These are phyloP conservation scores for Aspergillus tamarii DNA, from an alignment of 2,329 filamentous ascomycete species.

Conservation along the genomic window DNA sequence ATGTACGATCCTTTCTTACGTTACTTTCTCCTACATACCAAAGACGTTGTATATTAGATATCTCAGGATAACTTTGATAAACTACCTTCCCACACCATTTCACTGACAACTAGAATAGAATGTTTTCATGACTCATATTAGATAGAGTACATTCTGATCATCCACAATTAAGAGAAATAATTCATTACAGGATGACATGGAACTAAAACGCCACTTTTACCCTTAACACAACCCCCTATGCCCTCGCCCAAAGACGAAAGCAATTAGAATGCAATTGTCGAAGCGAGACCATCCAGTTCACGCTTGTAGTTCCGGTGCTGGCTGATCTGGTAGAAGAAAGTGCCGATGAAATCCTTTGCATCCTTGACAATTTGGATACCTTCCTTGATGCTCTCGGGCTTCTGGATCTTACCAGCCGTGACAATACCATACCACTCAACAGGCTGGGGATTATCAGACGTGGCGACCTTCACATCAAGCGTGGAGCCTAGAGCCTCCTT, in stretches of 20 bases:
- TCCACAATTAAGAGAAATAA: background rate
- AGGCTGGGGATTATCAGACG: constrained; percentile 52
- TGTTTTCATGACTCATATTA: background rate
- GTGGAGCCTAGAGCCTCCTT: constrained; percentile 41
- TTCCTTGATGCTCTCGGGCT: constrained; percentile 64
- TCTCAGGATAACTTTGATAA: background rate
- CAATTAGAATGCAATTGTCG: constrained; percentile 68
- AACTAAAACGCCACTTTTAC: background rate
- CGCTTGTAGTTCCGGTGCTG: constrained; percentile 75
- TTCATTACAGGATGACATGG: background rate
- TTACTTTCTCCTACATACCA: background rate
- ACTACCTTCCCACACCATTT: background rate
- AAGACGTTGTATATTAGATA: constrained; percentile 3
- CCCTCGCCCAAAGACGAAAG: background rate
- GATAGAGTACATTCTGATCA: background rate
- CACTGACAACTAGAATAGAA: background rate
- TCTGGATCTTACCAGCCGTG: constrained; percentile 59
- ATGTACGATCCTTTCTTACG: constrained; percentile 6
- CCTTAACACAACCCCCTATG: background rate
- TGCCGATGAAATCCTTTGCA: constrained; percentile 69
- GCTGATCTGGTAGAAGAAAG: constrained; percentile 70
- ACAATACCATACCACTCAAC: constrained; percentile 77
- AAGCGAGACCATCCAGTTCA: constrained; percentile 70
- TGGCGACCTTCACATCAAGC: constrained; percentile 53
- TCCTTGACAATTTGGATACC: constrained; percentile 67